Evolutionary conservation across 192 early-diverging fungal genomes (phyloP), one percentile per base, ranked within the genome.

Genomic region (Linderina pennispora): DNA sequence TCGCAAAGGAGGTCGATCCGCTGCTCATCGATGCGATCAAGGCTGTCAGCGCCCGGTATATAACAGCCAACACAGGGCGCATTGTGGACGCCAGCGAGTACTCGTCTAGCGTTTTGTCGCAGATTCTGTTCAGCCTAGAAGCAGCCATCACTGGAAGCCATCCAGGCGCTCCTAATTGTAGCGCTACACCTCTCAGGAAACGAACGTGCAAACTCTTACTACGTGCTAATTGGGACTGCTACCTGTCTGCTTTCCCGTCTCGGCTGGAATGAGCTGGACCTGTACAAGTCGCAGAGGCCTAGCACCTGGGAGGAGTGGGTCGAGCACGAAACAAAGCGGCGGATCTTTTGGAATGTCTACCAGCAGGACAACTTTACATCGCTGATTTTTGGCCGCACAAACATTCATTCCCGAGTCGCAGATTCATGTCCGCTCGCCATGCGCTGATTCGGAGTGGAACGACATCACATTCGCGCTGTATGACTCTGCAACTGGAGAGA

Each of bases 271-370:
- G 58, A 54, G 40, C 42, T 70, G 46, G 66, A 70, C 21, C 52
- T 70, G 55, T 51, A 57, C 22, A 41, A 43, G 33, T 31, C 33
- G 35, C n/a, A 11, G 18, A 51, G 51, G 3, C 26, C 31, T 8
- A 3, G 43, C 17, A 5, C 55, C 37, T 70, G 66, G 66, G 51
- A 47, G 1, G 33, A 50, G 51, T 70, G 66, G 66, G 59, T 70
- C 8, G 37, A 36, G 15, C 48, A 53, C 28, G 66, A 70, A 37
- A 45, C 48, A 23, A 54, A 62, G 45, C 50, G 66, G 11, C 66
- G 66, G 31, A 70, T 59, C 11, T 70, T 70, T 42, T 70, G 66
- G 66, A 55, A 51, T 2, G 66, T 62, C 31, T 70, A 70, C 55
- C 66, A 70, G 59, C 37, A 55, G 14, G 66, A 70, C 47, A 55